Conservation (phyloP, 371 early-diverging fungal genomes). For the Apophysomyces variabilis region DNA sequence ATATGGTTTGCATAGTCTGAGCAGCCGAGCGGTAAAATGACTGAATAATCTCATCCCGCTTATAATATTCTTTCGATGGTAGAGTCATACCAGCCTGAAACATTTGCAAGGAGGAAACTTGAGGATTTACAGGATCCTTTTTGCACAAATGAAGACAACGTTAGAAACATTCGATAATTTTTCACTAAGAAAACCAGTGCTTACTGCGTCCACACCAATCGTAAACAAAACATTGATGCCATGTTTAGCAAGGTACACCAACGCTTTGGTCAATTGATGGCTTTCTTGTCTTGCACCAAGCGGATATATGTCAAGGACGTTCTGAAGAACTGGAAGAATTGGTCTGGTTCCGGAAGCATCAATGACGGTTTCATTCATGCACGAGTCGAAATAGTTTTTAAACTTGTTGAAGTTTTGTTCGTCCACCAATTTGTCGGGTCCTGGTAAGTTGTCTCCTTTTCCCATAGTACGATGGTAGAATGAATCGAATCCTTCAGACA, state of each 20-base stretch:
- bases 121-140: conserved; percentile 55
- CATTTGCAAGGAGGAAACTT: conserved; percentile 40
- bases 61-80: conserved; percentile 64
- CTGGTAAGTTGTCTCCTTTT: conserved; percentile 22
- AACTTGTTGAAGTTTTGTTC: conserved; percentile 57
- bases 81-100: conserved; percentile 58
- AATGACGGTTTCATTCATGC: conserved; percentile 61
- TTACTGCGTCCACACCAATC: conserved; percentile 32
- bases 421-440: conserved; percentile 43
- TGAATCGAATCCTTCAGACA: conserved; percentile 45
- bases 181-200: background rate
- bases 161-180: background rate
- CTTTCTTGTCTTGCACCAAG: background rate
- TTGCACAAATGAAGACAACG: background rate
- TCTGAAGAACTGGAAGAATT: conserved; percentile 43
- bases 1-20: conserved; percentile 29
- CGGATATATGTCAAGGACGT: conserved; percentile 31
- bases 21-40: conserved; percentile 37
- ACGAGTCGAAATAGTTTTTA: conserved; percentile 52
- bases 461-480: conserved; percentile 26
- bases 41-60: conserved; percentile 37
- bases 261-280: conserved; percentile 18
- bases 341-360: conserved; percentile 52
- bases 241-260: conserved; percentile 17
- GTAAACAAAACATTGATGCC: conserved; percentile 33